phyloP scores from a whole-genome alignment of 306 rosid species.

The Prunus dulcis region DNA sequence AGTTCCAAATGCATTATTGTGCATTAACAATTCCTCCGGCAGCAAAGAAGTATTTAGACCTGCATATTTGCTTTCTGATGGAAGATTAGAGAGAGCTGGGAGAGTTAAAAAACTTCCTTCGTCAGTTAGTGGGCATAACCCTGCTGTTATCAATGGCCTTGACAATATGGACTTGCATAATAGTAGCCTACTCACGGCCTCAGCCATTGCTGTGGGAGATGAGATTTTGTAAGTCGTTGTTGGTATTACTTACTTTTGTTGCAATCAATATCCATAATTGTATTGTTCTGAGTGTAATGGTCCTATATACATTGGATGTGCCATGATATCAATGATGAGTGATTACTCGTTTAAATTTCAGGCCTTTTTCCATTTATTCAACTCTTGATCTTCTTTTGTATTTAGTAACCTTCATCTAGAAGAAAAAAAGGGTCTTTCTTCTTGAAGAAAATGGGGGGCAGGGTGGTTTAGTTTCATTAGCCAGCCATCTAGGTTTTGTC shows the following conservation, averaged over 20 bases:
- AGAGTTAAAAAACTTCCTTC: conserved; percentile 64
- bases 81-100: conserved; percentile 95
- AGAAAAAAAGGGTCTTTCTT: too few relatives aligned
- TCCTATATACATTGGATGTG: not conserved
- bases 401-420: too few relatives aligned
- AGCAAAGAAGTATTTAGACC: conserved; percentile 60
- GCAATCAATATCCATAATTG: not conserved
- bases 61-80: conserved; percentile 86
- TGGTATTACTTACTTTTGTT: conserved; percentile 15
- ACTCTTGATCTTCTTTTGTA: too few relatives aligned
- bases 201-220: conserved; percentile 83
- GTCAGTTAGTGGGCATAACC: conserved; percentile 33
- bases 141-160: conserved; percentile 58
- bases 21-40: conserved; percentile 39
- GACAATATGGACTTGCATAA: conserved; percentile 38
- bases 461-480: not conserved
- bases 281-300: not conserved
- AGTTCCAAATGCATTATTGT: conserved; percentile 76
- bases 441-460: too few relatives aligned
- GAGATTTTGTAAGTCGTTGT: conserved; percentile 88
- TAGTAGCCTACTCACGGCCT: conserved; percentile 63
- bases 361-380: not conserved
- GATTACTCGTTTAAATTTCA: not conserved
- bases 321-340: not conserved
- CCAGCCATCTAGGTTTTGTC: not conserved